Percentiles rank a stretch among this genome's conserved stretches.
phyloP scores from a whole-genome alignment of 495 filamentous ascomycete species.

The Bacidia rubella region DNA sequence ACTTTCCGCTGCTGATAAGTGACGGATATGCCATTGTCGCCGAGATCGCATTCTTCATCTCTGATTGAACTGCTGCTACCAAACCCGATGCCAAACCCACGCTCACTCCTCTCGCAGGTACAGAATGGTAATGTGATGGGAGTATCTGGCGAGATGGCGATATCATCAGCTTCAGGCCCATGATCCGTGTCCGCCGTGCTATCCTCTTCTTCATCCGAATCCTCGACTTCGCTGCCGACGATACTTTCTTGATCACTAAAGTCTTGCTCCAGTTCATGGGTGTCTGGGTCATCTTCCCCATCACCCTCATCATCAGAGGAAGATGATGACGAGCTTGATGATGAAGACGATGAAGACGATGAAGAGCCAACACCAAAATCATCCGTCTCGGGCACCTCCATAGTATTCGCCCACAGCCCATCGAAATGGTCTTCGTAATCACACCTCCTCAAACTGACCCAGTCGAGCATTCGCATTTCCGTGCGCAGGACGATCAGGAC shows the following conservation, averaged over 20 bases:
- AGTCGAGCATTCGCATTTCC: conserved; percentile 45
- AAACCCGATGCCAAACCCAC: conserved; percentile 1
- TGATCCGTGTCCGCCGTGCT: conserved; percentile 20
- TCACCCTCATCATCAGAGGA: conserved; percentile 14
- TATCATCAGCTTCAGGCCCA: conserved; percentile 26
- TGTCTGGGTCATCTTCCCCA: conserved; percentile 19
- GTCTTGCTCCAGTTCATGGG: conserved; percentile 16
- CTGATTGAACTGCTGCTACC: conserved; percentile 6
- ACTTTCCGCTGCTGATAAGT: conserved; percentile 37
- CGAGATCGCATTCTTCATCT: conserved; percentile 34
- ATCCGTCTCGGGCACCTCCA: conserved; percentile 33
- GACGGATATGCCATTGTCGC: conserved; percentile 43
- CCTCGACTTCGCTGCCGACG: conserved; percentile 10
- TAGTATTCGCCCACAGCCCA: conserved; percentile 23
- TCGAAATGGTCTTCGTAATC: conserved; percentile 48
- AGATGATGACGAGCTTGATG: conserved; percentile 19
- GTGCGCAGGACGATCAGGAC: conserved; percentile 42
- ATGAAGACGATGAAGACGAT: conserved; percentile 20
- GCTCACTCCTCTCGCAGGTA: conserved; percentile 22
- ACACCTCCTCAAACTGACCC: conserved; percentile 46
- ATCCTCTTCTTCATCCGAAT: conserved; percentile 17
- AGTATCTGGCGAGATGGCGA: conserved; percentile 28
- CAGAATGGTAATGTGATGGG: conserved; percentile 34
- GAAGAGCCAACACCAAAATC: conserved; percentile 26
- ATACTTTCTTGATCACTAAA: conserved; percentile 15